These are phyloP conservation scores for Deinandra increscens DNA, from an alignment of 129 eudicot species.

Conservation along the genomic window DNA sequence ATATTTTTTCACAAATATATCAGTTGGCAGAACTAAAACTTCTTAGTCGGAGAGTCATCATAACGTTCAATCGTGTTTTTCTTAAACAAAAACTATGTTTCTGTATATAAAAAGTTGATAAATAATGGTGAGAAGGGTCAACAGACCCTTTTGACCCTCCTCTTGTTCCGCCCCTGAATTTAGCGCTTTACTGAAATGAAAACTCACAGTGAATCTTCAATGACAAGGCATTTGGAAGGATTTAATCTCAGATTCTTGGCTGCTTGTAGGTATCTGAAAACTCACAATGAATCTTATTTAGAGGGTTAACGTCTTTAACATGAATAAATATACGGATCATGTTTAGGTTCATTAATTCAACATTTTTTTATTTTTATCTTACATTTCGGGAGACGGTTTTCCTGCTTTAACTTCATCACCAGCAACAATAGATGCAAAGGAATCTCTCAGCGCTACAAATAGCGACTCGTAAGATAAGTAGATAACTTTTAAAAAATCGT, in stretches of 20 bases:
- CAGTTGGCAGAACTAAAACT: too few relatives aligned
- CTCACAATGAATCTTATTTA: neutral
- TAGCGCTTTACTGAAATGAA: too few relatives aligned
- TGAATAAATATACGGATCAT: too few relatives aligned
- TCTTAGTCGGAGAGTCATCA: too few relatives aligned
- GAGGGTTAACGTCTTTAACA: too few relatives aligned
- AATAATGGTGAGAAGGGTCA: too few relatives aligned
- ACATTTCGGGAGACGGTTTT: constrained; percentile 98
- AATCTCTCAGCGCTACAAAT: constrained; percentile 71
- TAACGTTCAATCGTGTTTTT: too few relatives aligned
- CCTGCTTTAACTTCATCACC: constrained; percentile 83
- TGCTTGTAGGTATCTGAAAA: constrained; percentile 82
- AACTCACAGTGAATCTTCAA: constrained; percentile 18
- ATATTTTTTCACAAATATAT: too few relatives aligned
- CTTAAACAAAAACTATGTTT: too few relatives aligned
- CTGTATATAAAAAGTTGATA: too few relatives aligned
- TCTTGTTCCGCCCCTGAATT: too few relatives aligned
- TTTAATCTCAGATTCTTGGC: constrained; percentile 62
- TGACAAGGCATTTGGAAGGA: constrained; percentile 42
- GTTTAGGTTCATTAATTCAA: neutral
- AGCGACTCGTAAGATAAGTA: constrained; percentile 18
- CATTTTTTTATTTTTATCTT: constrained; percentile 36
- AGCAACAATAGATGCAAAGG: constrained; percentile 63
- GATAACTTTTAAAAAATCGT: neutral
- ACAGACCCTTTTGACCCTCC: too few relatives aligned